Base-by-base conservation (phyloP, 2,329 filamentous ascomycete genomes). In the Pseudogymnoascus sp. region DNA sequence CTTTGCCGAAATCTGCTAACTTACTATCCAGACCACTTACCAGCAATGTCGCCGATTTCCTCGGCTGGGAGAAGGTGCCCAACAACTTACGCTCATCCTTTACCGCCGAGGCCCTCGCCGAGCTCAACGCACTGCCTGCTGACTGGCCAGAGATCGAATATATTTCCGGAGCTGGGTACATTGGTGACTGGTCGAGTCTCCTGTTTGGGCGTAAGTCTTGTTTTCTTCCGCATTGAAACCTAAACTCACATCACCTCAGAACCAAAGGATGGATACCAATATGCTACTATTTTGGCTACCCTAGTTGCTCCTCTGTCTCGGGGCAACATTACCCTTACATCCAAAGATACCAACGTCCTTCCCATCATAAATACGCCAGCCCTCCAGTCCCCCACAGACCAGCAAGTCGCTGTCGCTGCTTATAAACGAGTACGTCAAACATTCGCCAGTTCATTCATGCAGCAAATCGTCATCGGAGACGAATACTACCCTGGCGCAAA, bases 291-390 rank as follows among this genome's bases (percentile, higher is more conserved):
- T 1, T 40, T 66, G 1, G 70, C 62, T 0, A 70, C 71, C 0
- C 67, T 79, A 0, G 69, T 75, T 2, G 71, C 76, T 0, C 73
- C 76, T 5, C 61, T 72, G 0, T 78, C 75, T 0, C 72, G 74
- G 0, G 78, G 78, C 0, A 78, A 71, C 60, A 69, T 80, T 2
- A 76, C 73, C 0, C 69, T 80, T 17, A 47, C 60, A 2, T 73
- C 71, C 0, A 58, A 66, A 17, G 66, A 71, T 4, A 72, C 68
- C 0, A 60, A 66, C 0, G 71, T 75, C 24, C 64, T 67, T 1
- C 78, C 79, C 0, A 62, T 74, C 8, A 76, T 81, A 62, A 71
- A 78, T 64, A 75, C 76, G 1, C 77, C 78, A 64, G 81, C 76
- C 73, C 68, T 81, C 1, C 69, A 68, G 1, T 69, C 75, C 13